Percentiles rank a stretch among this genome's conserved stretches.
Conservation (phyloP, 2,329 filamentous ascomycete species). For the Aspergillus quadricinctus region DNA sequence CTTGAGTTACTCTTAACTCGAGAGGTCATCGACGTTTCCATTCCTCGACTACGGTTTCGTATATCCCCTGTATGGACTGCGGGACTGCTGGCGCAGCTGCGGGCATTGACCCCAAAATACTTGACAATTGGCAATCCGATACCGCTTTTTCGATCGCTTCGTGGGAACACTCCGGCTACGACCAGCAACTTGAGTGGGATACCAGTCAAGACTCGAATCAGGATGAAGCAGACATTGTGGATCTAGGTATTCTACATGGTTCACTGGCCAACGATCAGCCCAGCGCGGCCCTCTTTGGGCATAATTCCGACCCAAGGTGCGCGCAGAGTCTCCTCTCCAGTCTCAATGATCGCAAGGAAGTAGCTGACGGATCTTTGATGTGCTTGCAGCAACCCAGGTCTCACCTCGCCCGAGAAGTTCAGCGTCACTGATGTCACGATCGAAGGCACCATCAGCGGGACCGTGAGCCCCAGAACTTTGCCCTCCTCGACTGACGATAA, state of each 20-base stretch:
- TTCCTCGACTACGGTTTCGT: slow-evolving; percentile 2
- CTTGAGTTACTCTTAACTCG: slow-evolving; percentile 12
- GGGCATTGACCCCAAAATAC: slow-evolving; percentile 41
- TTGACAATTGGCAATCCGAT: slow-evolving; percentile 39
- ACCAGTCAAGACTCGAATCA: slow-evolving; percentile 38
- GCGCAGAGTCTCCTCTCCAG: background rate
- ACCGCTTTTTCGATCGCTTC: slow-evolving; percentile 30
- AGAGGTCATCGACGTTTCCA: slow-evolving; percentile 6
- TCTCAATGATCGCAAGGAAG: background rate
- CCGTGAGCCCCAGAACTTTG: slow-evolving; percentile 34
- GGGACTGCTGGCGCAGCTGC: slow-evolving; percentile 32
- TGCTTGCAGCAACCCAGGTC: slow-evolving; percentile 28
- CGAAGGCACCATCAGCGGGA: slow-evolving; percentile 31
- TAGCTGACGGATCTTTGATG: slow-evolving; percentile 6
- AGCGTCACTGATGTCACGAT: slow-evolving; percentile 25
- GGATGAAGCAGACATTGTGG: slow-evolving; percentile 32
- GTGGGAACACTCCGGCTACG: slow-evolving; percentile 34
- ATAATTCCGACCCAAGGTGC: background rate
- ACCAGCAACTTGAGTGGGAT: slow-evolving; percentile 36
- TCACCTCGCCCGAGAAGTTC: slow-evolving; percentile 29
- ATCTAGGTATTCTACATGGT: slow-evolving; percentile 28
- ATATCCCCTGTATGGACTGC: slow-evolving; percentile 34
- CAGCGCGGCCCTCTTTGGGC: slow-evolving; percentile 19
- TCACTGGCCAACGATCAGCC: slow-evolving; percentile 20
- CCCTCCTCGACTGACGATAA: slow-evolving; percentile 36